Base-by-base conservation (phyloP, 352 stramenopile genomes). In the Pythium phragmitis region DNA sequence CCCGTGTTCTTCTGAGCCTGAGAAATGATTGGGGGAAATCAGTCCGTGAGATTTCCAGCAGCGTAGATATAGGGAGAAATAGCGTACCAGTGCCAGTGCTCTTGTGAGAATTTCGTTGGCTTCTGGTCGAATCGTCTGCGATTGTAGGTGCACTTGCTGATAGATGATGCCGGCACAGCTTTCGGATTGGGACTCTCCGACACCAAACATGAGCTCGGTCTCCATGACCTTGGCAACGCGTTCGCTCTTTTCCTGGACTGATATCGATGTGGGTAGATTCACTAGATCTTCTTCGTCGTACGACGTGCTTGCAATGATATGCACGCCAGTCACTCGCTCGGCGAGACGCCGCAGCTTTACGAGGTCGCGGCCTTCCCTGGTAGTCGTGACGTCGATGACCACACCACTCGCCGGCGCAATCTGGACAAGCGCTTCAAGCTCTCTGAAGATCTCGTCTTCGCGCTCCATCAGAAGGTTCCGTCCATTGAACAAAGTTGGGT, bases 371-470 rank as follows among this genome's bases (percentile, higher is more conserved):
- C 76, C 77, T 65, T 92, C 80, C 13, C 57, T 50, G 9, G 70
- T 67, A 13, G 80, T 54, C 6, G 83, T 79, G 30, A 88, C 70
- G 57, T 90, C 80, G 14, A 92, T 64, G 12, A 92, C 48, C 33
- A 89, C 30, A 36, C 59, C 21, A 65, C 36, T 58, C 30, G 67
- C 57, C 2, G 63, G 19, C 36, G 19, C 6, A 2, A n/a, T 16
- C 28, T 50, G 14, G 2, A 63, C 36, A 17, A 92, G 47, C 14
- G 43, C 55, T 34, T 92, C 70, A 1, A 92, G 57, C 56, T 94
- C 85, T 39, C 81, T 73, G 53, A 88, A 90, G n/a, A 82, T 76
- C 63, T 91, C 79, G 70, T 89, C 80, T 33, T 91, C 81, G n/a
- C 82, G 85, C 36, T 85, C 69, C 34, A 92, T 65, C 11, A 77